Base-by-base conservation (phyloP, 768 basidiomycete genomes). In the Mrakia gelida region DNA sequence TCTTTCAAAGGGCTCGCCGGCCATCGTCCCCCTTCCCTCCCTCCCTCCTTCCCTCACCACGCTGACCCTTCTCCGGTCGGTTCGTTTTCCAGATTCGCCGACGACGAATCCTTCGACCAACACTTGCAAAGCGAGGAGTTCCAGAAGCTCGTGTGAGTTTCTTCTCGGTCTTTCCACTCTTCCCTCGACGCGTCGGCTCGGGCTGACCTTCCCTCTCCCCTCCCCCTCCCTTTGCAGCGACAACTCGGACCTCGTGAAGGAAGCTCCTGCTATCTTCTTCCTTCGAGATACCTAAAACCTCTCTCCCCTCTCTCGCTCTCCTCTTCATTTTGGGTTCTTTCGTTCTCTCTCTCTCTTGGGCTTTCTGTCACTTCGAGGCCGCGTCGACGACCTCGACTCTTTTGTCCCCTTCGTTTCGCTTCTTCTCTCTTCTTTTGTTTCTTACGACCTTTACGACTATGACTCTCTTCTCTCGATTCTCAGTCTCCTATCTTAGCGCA, bases 51-150 rank as follows among this genome's bases (percentile, higher is more conserved):
- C 32, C 32, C n/a, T 38, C 16, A 28, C 34, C 30, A 4, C 30
- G 30, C 30, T 30, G 63, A n/a, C 63, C 21, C 63, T 21, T 18
- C 63, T 18, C 32, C 63, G 38, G 3, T 28, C 6, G 13, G 1
- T 28, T 59, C 9, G 26, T 1, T 18, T 10, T 49, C 11, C 38
- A 75, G 74, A 32, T 75, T 75, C 52, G 49, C n/a, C 1, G 32
- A 75, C 75, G 75, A 75, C 63, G 75, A 75, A n/a, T 45, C 65
- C n/a, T 75, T 75, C 63, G 75, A 75, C 18, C 23, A 45, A 28
- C 65, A 75, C 32, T n/a, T 75, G 0, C 75, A 75, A 30, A 32
- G 41, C 28, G 72, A 73, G 52, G 72, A 62, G 72, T 73, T 73
- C 56, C 72, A 73, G 56, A 73, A 73, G 38, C 56, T 73, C 49